Base-by-base conservation (phyloP, 2,329 filamentous ascomycete species). In the Nothophoma quercina region DNA sequence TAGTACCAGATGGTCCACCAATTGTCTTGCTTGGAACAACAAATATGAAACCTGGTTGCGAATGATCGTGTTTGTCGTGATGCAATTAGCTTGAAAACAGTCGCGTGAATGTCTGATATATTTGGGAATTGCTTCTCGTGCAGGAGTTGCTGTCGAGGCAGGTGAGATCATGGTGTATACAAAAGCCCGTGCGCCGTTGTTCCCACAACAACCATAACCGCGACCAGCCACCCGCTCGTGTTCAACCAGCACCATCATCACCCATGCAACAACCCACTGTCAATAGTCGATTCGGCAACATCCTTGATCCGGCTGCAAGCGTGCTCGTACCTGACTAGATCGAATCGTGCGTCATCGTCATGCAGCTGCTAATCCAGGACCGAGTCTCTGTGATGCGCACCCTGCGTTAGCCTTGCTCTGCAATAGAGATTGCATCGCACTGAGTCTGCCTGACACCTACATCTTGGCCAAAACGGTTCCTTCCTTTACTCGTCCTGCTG, bases 291-390 rank as follows among this genome's bases (percentile, higher is more conserved):
- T 25, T 18, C 36, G 22, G 34, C 35, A 19, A 30, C 41, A 41
- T 25, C 42, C 49, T 30, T 38, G 42, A 34, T 43, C 36, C 26
- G 23, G 36, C 35, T 35, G 34, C 35, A 23, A 16, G 29, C 36
- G 18, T 28, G 42, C 36, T 47, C 34, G 49, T 52, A 30, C 50
- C 50, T 47, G 50, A 42, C 43, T 47, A 53, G 8, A 47, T 16
- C 9, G 15, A 9, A 28, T 51, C 36, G 13, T 52, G 42, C 42
- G 49, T 52, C 49, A 51, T 41, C 49, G 21, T 26, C 28, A 28
- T n/a, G 39, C 29, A 26, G 47, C 12, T 13, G 29, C 40, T 51
- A 51, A 32, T 51, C 25, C 19, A 51, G 22, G 34, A 32, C 42
- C 42, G 49, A 47, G 32, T 47, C 42, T 18, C 49, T 52, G 36